A percentile compares a stretch with the other conserved stretches of the same genome.
phyloP scores from a whole-genome alignment of 257 asterid species.

The Ehretia macrophylla region DNA sequence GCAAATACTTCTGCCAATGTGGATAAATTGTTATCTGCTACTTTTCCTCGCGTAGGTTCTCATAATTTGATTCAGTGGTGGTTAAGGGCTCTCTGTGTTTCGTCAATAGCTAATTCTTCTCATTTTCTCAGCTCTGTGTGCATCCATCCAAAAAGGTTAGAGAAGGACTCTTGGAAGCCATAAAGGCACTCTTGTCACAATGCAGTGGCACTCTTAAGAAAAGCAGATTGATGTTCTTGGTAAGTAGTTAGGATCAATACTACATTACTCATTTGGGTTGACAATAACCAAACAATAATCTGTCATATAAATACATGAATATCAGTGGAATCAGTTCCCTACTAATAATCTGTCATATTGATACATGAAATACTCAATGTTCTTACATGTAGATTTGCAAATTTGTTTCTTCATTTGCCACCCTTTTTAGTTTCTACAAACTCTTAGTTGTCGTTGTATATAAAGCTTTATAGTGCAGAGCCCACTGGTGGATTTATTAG shows the following conservation, averaged over 20 bases:
- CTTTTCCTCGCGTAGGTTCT: conserved; percentile 80
- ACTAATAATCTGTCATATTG: no score
- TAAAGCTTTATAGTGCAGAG: no score
- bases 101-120: conserved; percentile 3
- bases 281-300: conserved; percentile 1
- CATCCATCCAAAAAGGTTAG: conserved; percentile 80
- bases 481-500: no score
- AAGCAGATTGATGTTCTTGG: conserved; percentile 89
- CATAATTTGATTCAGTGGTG: conserved; percentile 7
- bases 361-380: no score
- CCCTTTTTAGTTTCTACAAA: no score
- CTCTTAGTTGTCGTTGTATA: not conserved
- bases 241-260: conserved; percentile 39
- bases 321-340: no score
- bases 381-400: no score
- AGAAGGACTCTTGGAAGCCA: conserved; percentile 59
- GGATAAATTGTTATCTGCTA: conserved; percentile 68
- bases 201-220: conserved; percentile 65
- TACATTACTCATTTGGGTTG: conserved; percentile 12
- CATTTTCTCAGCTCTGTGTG: conserved; percentile 57
- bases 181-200: conserved; percentile 54
- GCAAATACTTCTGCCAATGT: conserved; percentile 57
- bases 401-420: no score
- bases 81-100: not conserved
- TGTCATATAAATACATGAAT: not conserved